Percentiles rank a stretch among this genome's conserved stretches.
These are phyloP conservation scores for Cercospora sesami DNA, from an alignment of 2,329 filamentous ascomycete genomes.

Conservation along the genomic window DNA sequence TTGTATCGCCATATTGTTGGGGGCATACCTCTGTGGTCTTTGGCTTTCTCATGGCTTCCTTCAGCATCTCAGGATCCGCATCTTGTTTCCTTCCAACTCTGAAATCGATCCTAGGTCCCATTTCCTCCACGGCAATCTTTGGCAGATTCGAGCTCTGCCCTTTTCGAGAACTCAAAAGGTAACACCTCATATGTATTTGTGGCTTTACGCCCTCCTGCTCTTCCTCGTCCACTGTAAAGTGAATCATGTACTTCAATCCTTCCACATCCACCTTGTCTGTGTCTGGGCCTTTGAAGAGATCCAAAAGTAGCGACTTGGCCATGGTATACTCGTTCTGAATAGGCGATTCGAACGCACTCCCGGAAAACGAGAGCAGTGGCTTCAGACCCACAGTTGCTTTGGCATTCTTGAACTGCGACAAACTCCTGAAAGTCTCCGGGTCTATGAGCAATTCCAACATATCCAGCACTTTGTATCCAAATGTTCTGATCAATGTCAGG, in stretches of 20 bases:
- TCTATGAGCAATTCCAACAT: conserved; percentile 91
- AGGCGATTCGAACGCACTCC: conserved; percentile 81
- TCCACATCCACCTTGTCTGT: conserved; percentile 87
- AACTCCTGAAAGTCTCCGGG: conserved; percentile 66
- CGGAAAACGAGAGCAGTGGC: conserved; percentile 88
- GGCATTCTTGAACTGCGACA: conserved; percentile 70
- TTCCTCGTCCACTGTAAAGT: conserved; percentile 68
- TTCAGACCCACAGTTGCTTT: conserved; percentile 73
- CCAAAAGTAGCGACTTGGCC: conserved; percentile 81
- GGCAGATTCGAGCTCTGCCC: conserved; percentile 67
- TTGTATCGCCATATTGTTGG: too few species aligned
- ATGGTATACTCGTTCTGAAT: conserved; percentile 77
- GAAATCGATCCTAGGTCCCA: conserved; percentile 92
- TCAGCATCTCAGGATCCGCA: conserved; percentile 75
- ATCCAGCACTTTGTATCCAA: conserved; percentile 83
- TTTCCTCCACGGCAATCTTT: conserved; percentile 89
- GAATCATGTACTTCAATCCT: conserved; percentile 87
- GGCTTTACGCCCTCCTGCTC: conserved; percentile 47
- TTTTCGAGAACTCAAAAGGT: conserved; percentile 81
- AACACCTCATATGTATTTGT: conserved; percentile 68
- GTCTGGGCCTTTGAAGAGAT: conserved; percentile 85
- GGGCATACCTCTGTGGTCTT: conserved; percentile 67
- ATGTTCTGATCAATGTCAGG: conserved; percentile 78
- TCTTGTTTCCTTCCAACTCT: conserved; percentile 77
- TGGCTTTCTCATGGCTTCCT: conserved; percentile 85